Evolutionary conservation across 2,329 filamentous ascomycete genomes (phyloP), one percentile per base, ranked within the genome.

Genomic region (Huntiella abstrusa): DNA sequence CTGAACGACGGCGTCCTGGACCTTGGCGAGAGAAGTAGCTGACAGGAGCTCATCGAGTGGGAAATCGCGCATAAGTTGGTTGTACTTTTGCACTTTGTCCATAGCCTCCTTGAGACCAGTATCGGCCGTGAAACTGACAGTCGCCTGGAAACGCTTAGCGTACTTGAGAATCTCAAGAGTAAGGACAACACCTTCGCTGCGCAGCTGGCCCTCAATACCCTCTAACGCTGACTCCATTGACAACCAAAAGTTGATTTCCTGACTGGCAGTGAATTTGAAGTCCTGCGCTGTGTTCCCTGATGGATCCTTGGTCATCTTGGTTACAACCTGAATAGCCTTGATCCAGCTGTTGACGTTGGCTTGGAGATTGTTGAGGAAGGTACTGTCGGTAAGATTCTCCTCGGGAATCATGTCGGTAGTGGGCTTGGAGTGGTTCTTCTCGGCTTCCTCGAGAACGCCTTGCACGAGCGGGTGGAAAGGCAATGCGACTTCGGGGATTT

Each of bases 181-280:
- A 56, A 99, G 64, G 54, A 77, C 71, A 15, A 98, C 88, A 22
- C 91, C 91, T 47, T 93, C 84, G 53, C 87, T 86, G 51, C 79
- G 72, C 48, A 98, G 71, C 60, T 96, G 88, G 36, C 71, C 75
- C 60, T 95, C 88, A 50, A 99, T 94, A 22, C 81, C 81, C 59
- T 95, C 87, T 52, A 99, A 64, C 4, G 87, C 84, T 12, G 80
- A 82, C 62, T 98, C 92, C 83, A 98, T 94, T 2, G 86, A 92
- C 43, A 98, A 63, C 91, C 91, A 99, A 58, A 98, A 98, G 61
- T 95, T 95, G 61, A 98, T 94, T 62, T 99, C 91, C 60, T 96
- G 91, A 48, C 84, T 88, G 32, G 91, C 91, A 16, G 86, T 93
- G 32, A 56, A 56, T 54, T 63, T 67, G 49, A 67, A 66, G 48